Evolutionary conservation across 768 basidiomycete genomes (phyloP), one percentile per base, ranked within the genome.

Genomic region (Cyathus striatus): DNA sequence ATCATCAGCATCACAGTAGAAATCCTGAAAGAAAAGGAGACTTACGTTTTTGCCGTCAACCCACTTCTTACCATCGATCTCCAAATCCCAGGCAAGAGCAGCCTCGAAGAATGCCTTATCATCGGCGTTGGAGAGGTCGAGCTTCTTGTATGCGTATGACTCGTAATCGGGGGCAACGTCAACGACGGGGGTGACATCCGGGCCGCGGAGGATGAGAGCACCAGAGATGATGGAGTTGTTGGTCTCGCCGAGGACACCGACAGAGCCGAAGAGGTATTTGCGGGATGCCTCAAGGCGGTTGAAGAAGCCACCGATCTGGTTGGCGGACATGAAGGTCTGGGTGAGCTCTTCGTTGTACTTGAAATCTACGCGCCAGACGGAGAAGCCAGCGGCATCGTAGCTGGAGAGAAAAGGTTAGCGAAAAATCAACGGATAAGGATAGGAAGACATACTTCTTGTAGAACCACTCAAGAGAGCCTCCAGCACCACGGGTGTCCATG

Each of bases 261-360:
- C 63, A 34, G 90, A 94, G 12, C 85, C 95, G 64, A 97, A 96
- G 50, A 94, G 77, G 75, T 96, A 95, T 66, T 96, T 95, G 66
- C 95, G 86, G 18, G 93, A 92, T 7, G 82, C 96, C 71, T 98
- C 96, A 6, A 99, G 82, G 45, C 96, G 90, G 78, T 94, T 90
- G 80, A 94, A 97, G 83, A 95, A 92, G 14, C 95, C 95, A 46
- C 81, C 80, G 57, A 96, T 81, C 65, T 87, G 89, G 77, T 97
- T 97, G 48, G 81, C 78, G 46, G 90, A 93, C 93, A 91, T 97
- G 79, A 90, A 97, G 41, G 78, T 78, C 64, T 83, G 81, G 17
- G 92, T 92, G 49, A 97, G 82, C 66, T 96, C 94, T 17, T 83
- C 73, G 68, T 89, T 89, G 81, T 95, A 98, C 73, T 95, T 96